A percentile compares a stretch with the other conserved stretches of the same genome.
These are phyloP conservation scores for Chlamydomonas sp. DNA, from an alignment of 139 green algal species.

Conservation along the genomic window DNA sequence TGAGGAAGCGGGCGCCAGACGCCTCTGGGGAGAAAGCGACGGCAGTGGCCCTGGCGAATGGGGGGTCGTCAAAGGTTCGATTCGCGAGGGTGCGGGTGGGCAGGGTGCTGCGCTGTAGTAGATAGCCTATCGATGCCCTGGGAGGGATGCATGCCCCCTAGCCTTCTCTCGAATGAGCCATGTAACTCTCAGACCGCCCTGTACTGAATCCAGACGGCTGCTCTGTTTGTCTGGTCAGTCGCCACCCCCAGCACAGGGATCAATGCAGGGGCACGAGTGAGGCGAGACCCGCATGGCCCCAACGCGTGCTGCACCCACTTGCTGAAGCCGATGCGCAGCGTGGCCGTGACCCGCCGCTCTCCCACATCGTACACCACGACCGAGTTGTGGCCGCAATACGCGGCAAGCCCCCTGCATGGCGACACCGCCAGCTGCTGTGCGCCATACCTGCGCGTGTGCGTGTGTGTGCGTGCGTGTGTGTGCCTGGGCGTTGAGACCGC, in stretches of 20 bases:
- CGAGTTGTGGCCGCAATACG: slow-evolving; percentile 29
- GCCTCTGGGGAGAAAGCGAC: slow-evolving; percentile 7
- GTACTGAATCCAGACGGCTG: neutral
- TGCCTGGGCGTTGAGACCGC: neutral
- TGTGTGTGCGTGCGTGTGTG: neutral
- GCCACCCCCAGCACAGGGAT: neutral
- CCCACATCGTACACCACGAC: slow-evolving; percentile 19
- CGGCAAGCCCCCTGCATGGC: slow-evolving; percentile 18
- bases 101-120: too few relatives aligned
- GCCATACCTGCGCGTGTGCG: slow-evolving; percentile 23
- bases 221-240: neutral
- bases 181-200: neutral
- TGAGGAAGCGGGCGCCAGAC: neutral
- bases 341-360: slow-evolving; percentile 14
- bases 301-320: slow-evolving; percentile 8
- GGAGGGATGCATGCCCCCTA: too few relatives aligned
- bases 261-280: neutral
- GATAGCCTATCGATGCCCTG: too few relatives aligned
- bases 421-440: slow-evolving; percentile 19
- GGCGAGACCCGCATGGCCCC: too few relatives aligned
- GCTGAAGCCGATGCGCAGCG: slow-evolving; percentile 15
- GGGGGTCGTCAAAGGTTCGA: too few relatives aligned
- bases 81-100: too few relatives aligned
- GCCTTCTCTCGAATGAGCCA: too few relatives aligned
- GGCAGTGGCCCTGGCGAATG: neutral